Evolutionary conservation across 2,329 filamentous ascomycete genomes (phyloP).

Genomic region (Coleophoma crateriformis): DNA sequence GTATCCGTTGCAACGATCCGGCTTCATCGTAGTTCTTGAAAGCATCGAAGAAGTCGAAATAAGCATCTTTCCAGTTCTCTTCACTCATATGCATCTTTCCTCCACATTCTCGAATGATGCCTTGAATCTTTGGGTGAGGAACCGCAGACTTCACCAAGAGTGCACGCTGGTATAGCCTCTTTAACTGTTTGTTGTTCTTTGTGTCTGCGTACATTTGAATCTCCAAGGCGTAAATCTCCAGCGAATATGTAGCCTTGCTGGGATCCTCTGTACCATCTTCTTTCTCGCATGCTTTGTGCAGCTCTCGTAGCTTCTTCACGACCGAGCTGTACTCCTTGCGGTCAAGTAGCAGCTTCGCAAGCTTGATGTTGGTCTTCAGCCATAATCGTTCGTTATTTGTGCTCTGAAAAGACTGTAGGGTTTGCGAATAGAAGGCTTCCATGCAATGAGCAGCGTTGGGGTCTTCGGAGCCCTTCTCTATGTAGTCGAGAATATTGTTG

Average conservation of each 20-base stretch:
- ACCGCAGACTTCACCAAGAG: constrained; percentile 93
- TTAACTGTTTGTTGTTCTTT: constrained; percentile 94
- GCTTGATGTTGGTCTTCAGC: constrained; percentile 98
- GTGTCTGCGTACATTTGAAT: constrained; percentile 99
- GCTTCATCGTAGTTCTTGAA: constrained; percentile 99
- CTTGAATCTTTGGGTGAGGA: constrained; percentile 98
- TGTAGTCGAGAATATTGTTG: constrained; percentile 98
- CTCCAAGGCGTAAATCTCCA: constrained; percentile 94
- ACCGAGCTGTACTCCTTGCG: constrained; percentile 81
- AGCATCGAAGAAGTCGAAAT: constrained; percentile 97
- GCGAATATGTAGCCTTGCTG: constrained; percentile 91
- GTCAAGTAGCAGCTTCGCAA: constrained; percentile 85
- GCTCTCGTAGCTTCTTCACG: constrained; percentile 76
- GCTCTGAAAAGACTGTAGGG: constrained; percentile 89
- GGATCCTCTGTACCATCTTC: constrained; percentile 86
- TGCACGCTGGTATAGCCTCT: constrained; percentile 85
- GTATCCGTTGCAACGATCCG: constrained; percentile 90
- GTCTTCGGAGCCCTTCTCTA: constrained; percentile 81
- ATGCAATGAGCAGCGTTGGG: constrained; percentile 73
- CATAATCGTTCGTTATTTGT: constrained; percentile 96
- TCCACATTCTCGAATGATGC: constrained; percentile 95
- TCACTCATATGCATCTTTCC: constrained; percentile 99
- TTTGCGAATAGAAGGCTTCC: constrained; percentile 92
- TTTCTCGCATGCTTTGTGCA: constrained; percentile 83
- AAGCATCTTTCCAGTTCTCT: constrained; percentile 97